Evolutionary conservation across 176 grass and related monocot genomes (phyloP).

Genomic region (Elaeis guineensis): DNA sequence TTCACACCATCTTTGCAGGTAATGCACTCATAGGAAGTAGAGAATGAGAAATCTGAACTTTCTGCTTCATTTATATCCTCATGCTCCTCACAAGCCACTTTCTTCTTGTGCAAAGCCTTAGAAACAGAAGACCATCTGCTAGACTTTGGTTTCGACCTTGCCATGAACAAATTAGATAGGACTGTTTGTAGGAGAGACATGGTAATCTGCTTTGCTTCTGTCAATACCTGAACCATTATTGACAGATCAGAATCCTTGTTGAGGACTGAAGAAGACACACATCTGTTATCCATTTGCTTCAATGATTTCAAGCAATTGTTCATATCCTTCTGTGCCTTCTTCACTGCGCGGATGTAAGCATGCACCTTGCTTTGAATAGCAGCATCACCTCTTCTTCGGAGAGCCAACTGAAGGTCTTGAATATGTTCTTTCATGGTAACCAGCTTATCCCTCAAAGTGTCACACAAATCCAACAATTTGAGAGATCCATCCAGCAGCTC

Average conservation of each 20-base stretch:
- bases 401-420: constrained; percentile 12
- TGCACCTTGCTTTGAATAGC: constrained; percentile 18
- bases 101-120: constrained; percentile 27
- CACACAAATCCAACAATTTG: constrained; percentile 34
- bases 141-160: constrained; percentile 19
- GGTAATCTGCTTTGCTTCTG: constrained; percentile 25
- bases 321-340: constrained; percentile 33
- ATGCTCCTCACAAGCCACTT: constrained; percentile 16
- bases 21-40: background rate
- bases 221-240: constrained; percentile 17
- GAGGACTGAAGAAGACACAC: background rate
- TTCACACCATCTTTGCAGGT: constrained; percentile 3
- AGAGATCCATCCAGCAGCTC: constrained; percentile 34
- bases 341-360: constrained; percentile 12
- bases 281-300: constrained; percentile 21
- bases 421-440: constrained; percentile 27
- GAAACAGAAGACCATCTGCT: constrained; percentile 34
- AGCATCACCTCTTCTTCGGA: constrained; percentile 26
- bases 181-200: constrained; percentile 21
- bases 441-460: constrained; percentile 25
- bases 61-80: background rate
- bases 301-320: constrained; percentile 8
- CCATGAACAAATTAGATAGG: constrained; percentile 8
- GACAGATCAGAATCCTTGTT: constrained; percentile 3
- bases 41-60: background rate